Evolutionary conservation across 2,329 filamentous ascomycete genomes (phyloP).

Genomic region (Aspergillus melleus): DNA sequence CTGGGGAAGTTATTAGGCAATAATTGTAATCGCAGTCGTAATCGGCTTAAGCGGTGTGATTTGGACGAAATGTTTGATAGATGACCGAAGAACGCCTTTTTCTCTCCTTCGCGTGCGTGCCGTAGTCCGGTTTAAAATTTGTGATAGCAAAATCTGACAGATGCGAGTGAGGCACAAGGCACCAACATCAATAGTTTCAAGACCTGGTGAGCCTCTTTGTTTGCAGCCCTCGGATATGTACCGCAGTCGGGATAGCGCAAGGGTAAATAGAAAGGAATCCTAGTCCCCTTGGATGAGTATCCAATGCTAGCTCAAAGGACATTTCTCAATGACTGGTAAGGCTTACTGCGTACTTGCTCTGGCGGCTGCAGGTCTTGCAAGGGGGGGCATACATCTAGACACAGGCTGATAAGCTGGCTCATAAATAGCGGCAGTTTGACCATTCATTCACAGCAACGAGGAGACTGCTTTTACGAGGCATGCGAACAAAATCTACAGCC

Average conservation of each 20-base stretch:
- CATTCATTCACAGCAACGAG: neutral
- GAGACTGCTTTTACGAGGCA: neutral
- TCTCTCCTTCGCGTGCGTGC: no score
- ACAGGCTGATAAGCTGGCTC: neutral
- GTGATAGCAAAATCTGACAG: neutral
- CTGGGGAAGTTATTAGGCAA: no score
- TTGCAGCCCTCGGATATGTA: neutral
- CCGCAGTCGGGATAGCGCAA: neutral
- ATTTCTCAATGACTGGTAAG: neutral
- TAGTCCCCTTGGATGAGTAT: neutral
- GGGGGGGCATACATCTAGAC: neutral
- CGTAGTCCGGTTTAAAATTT: neutral
- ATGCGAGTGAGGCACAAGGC: neutral
- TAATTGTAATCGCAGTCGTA: no score
- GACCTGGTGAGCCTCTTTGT: neutral
- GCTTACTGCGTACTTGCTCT: neutral
- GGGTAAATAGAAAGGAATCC: neutral
- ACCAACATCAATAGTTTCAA: neutral
- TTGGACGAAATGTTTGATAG: no score
- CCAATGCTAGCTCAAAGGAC: neutral
- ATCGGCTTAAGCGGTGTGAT: no score
- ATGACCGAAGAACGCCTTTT: no score
- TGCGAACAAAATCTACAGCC: neutral
- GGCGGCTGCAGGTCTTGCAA: neutral
- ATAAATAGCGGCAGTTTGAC: neutral